Base-by-base conservation (phyloP, 352 stramenopile genomes). In the Halophytophthora batemanensis region DNA sequence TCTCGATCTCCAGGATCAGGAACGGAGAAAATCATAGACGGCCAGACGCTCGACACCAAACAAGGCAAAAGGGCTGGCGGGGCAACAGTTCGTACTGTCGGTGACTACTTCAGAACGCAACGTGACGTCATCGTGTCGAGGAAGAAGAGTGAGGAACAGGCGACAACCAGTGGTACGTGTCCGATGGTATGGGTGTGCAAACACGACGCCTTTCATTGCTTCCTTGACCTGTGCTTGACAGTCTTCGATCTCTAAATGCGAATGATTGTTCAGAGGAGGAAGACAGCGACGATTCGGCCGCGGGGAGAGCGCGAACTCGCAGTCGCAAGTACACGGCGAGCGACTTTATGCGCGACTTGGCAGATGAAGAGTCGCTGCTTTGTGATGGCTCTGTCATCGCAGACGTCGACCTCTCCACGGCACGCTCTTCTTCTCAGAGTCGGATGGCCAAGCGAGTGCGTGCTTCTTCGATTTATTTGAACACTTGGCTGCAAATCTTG, bases 281-380 rank as follows among this genome's bases (percentile, higher is more conserved):
- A 45, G 64, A 82, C 37, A 86, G 71, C 35, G 68, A 82, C 37
- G 57, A 56, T 6, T 79, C 69, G 14, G 61, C 41, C 2, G 56
- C 59, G n/a, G 59, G 63, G 39, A 73, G 58, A 8, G 53, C 53
- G 15, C 51, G 71, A 21, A 69, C 66, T 17, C 64, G 69, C 33
- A 82, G 66, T 67, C 70, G 73, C 10, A 86, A 87, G 51, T 87
- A 91, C 65, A 83, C 78, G 13, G 62, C 75, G 46, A 89, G 69
- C 54, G 78, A 89, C 46, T 90, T 89, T 28, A 87, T 88, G 75
- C 74, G 77, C 36, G 80, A 91, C 40, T 87, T 91, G 52, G 77
- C 87, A 46, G 81, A 87, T 43, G 73, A 91, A 56, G 71, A 89
- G 23, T 57, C 57, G 17, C 34, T 76, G 11, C 19, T 72, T 4